Conservation (phyloP, 441 rosid genomes). For the Kokia cookei region DNA sequence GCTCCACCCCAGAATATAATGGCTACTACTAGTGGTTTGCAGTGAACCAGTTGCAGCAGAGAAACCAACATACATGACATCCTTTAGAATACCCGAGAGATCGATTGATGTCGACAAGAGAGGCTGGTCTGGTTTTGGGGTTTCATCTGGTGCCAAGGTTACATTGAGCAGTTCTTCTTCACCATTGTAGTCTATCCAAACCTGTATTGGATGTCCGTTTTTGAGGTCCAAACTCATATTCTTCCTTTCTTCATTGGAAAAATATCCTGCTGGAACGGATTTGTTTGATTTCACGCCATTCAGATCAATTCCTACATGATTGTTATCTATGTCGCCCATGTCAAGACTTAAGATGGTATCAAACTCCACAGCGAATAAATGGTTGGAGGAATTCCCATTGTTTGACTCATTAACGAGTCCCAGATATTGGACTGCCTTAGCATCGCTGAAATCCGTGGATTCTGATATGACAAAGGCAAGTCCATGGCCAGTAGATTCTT, state of each 20-base stretch:
- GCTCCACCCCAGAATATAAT: conserved; percentile 65
- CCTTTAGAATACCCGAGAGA: conserved; percentile 32
- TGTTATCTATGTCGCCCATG: conserved; percentile 25
- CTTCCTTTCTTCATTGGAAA: conserved; percentile 14
- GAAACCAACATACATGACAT: conserved; percentile 50
- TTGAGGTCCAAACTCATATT: conserved; percentile 25
- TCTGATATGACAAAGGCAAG: conserved; percentile 52
- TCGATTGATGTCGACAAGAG: conserved; percentile 39
- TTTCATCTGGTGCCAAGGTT: conserved; percentile 38
- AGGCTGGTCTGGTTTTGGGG: conserved; percentile 31
- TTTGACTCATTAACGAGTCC: conserved; percentile 42
- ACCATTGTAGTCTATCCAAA: conserved; percentile 52
- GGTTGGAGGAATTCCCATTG: conserved; percentile 27
- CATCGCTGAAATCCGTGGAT: conserved; percentile 24
- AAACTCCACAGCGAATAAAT: conserved; percentile 48
- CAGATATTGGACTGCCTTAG: conserved; percentile 21
- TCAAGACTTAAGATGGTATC: conserved; percentile 36
- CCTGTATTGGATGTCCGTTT: conserved; percentile 36
- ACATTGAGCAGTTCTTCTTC: conserved; percentile 28
- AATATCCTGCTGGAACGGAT: conserved; percentile 38
- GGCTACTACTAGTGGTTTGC: conserved; percentile 13
- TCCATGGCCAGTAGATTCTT: conserved; percentile 38
- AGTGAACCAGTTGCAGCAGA: conserved; percentile 46
- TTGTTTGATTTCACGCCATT: conserved; percentile 29
- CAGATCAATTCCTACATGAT: conserved; percentile 64